Base-by-base conservation (phyloP, 306 rosid genomes). In the Ochetophila trinervis region DNA sequence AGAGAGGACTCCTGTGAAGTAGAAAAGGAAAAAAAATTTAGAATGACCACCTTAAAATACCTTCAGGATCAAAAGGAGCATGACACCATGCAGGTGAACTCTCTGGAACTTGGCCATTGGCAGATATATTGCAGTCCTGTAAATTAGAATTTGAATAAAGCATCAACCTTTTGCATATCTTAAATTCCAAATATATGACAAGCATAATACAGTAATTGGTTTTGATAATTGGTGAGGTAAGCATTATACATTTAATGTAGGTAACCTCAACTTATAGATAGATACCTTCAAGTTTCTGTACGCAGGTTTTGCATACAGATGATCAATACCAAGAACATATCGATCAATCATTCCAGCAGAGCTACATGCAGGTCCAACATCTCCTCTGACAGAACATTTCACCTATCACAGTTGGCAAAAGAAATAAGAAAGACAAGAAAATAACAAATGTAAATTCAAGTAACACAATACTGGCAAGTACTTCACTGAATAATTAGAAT, bases 51-150 rank as follows among this genome's bases (percentile, higher is more conserved):
- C 98, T 89, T 76, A 92, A 79, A 74, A 89, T 77, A 78, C 98
- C 98, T 80, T 92, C 98, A 52, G 98, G 98, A 57, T 91, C 98
- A 74, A 87, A 91, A 69, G 96, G 92, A 77, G 95, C 86, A 44
- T 76, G 87, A 73, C 98, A 92, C 98, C 96, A 92, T 21, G 95
- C 70, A 68, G 89, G 91, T 5, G 96, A 77, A 72, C 79, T 77
- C 74, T 89, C 90, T 23, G 95, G 79, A 82, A 85, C 57, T 74
- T 70, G 80, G 61, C 85, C 90, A 45, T 68, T 76, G 23, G 69
- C 34, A 57, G 87, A 61, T 64, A 80, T 75, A 65, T 82, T 87
- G 80, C 98, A 91, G 51, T 83, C 96, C 98, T 91, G 82, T 75
- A 77, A 75, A 77, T 78, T 70, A 63, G 34, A 75, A 47, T 71